Evolutionary conservation across 179 eudicot species (phyloP), one percentile per base, ranked within the genome.

Genomic region (Monotropa hypopitys): DNA sequence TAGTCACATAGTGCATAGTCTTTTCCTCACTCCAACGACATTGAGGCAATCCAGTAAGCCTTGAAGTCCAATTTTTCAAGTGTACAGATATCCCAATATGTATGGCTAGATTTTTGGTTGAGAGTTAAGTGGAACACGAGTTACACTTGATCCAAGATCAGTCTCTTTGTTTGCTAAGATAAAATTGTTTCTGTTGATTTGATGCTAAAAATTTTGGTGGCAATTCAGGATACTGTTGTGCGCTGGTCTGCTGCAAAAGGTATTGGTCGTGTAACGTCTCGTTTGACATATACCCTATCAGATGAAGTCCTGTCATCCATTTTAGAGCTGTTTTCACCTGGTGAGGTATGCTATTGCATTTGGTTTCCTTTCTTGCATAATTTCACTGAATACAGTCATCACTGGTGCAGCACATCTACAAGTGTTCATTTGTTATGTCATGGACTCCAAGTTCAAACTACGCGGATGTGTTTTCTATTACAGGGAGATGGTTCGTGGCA

Each of bases 201-300:
- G 33, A 21, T 63, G 53, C n/a, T 43, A 21, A 46, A 40, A 65
- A 12, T 21, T 70, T 69, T 30, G 35, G 67, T 79, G 53, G 30
- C 76, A 70, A 66, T 88, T 79, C 84, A 95, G 99, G 99, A 95
- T 80, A 95, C 99, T 56, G 93, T 95, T 82, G 99, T 95, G 76
- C 97, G 99, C 75, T 95, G 99, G 99, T 95, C 99, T 87, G 95
- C 97, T 82, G 99, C 99, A 73, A 95, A 95, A 90, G 99, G 99
- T 79, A 87, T 95, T 83, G 99, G 99, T 61, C 97, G 99, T 0
- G 85, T 95, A 73, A 87, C 95, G 70, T 90, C 97, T 68, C 90
- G 91, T 59, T 86, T 95, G 73, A 93, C 97, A 16, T 86, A 83
- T 80, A 79, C 90, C 59, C 90, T 95, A 72, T 85, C 99, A 43